These are phyloP conservation scores for Boletus reticulatus DNA, from an alignment of 768 basidiomycete genomes.

Conservation along the genomic window DNA sequence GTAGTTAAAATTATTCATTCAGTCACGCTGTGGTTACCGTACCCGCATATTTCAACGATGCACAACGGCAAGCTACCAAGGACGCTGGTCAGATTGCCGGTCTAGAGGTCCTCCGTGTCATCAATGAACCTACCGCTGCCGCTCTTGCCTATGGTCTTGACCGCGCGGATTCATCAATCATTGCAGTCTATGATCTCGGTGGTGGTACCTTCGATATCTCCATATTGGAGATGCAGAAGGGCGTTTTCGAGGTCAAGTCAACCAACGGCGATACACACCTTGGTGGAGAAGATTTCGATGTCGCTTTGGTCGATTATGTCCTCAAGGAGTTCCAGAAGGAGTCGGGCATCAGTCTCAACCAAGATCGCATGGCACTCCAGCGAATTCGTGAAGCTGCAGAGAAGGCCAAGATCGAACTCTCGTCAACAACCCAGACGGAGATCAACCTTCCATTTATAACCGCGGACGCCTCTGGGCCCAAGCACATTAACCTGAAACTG, in stretches of 20 bases:
- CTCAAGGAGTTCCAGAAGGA: constrained; percentile 95
- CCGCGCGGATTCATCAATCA: constrained; percentile 73
- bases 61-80: constrained; percentile 98
- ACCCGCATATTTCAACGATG: constrained; percentile 99
- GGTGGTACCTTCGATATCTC: constrained; percentile 99
- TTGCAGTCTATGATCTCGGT: constrained; percentile 98
- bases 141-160: constrained; percentile 98
- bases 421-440: constrained; percentile 92
- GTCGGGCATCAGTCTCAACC: constrained; percentile 71
- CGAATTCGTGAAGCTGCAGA: constrained; percentile 99
- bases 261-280: constrained; percentile 99
- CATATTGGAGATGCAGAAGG: constrained; percentile 98
- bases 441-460: constrained; percentile 99
- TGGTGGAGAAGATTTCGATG: constrained; percentile 96
- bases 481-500: constrained; percentile 94
- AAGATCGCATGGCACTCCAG: constrained; percentile 96
- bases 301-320: constrained; percentile 82
- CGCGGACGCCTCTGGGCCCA: constrained; percentile 90
- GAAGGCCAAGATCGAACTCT: constrained; percentile 99
- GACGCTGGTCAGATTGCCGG: constrained; percentile 97
- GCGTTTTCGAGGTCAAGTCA: constrained; percentile 99
- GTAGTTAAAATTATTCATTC: neutral
- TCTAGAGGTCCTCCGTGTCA: constrained; percentile 95
- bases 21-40: constrained; percentile 93
- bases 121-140: constrained; percentile 98